Evolutionary conservation across 306 rosid species (phyloP).

Genomic region (Vigna trinervia): DNA sequence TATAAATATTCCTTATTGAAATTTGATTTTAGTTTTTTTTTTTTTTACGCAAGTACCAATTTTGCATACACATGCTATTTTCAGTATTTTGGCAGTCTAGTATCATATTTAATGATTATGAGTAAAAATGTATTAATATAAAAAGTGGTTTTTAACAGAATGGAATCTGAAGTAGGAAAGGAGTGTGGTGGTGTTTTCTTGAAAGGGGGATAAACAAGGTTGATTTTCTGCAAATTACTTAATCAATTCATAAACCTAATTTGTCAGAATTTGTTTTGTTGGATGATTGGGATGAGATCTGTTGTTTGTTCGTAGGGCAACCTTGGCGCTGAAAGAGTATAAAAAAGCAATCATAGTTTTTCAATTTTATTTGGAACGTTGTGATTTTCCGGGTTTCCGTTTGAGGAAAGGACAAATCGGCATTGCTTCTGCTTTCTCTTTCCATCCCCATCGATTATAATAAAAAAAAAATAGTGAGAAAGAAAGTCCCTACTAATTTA

Average conservation of each 20-base stretch:
- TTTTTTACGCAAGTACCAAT: too few species aligned
- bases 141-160: neutral
- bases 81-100: too few species aligned
- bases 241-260: neutral
- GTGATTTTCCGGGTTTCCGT: neutral
- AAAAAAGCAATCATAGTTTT: conserved; percentile 1
- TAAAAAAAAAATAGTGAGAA: neutral
- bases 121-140: too few species aligned
- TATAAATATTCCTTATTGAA: too few species aligned
- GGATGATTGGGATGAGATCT: neutral
- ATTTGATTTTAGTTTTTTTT: too few species aligned
- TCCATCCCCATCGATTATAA: neutral
- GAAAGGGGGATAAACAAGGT: too few species aligned
- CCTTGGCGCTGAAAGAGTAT: neutral
- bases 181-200: neutral
- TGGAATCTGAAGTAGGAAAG: neutral
- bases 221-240: neutral
- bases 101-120: too few species aligned
- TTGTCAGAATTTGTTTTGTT: neutral
- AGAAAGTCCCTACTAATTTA: conserved; percentile 22
- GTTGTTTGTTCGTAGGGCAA: neutral
- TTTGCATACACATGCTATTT: too few species aligned
- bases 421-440: neutral
- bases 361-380: neutral
- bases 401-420: conserved; percentile 1